Conservation (phyloP, 1,284 basidiomycete genomes). For the Ustilago bromivora region DNA sequence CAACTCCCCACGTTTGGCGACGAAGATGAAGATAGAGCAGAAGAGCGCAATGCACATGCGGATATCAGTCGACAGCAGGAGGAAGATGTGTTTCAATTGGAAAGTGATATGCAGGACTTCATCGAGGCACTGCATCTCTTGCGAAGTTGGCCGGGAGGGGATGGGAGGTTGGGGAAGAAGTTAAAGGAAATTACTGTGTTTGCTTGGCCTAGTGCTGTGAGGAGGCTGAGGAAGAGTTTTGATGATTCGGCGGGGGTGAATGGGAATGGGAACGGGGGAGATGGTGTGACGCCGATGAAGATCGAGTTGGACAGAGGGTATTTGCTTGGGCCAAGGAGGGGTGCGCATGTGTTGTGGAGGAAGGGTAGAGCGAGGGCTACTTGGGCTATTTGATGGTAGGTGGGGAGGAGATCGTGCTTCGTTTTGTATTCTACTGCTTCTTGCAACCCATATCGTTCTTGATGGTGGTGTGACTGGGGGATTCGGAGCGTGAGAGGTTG, state of each 20-base stretch:
- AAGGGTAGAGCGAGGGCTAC: slow-evolving; percentile 38
- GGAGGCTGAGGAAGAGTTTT: slow-evolving; percentile 23
- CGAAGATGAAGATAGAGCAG: background rate
- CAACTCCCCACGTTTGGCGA: slow-evolving; percentile 31
- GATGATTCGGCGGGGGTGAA: background rate
- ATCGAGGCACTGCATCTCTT: slow-evolving; percentile 36
- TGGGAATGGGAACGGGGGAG: background rate
- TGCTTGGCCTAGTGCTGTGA: slow-evolving; percentile 43
- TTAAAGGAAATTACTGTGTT: slow-evolving; percentile 37
- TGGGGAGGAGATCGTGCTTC: background rate
- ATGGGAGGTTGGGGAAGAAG: slow-evolving; percentile 21
- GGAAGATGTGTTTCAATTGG: slow-evolving; percentile 30
- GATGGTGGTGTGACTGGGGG: background rate
- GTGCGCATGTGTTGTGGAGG: slow-evolving; percentile 47
- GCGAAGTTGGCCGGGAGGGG: slow-evolving; percentile 31
- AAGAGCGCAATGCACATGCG: slow-evolving; percentile 19
- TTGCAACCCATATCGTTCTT: background rate
- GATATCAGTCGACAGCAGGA: slow-evolving; percentile 17
- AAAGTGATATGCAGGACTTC: slow-evolving; percentile 46
- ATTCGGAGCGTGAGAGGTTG: background rate
- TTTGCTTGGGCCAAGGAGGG: slow-evolving; percentile 42
- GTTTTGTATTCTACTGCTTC: slow-evolving; percentile 1
- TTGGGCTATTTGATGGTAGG: slow-evolving; percentile 24
- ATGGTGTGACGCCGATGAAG: slow-evolving; percentile 12
- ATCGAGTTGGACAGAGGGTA: slow-evolving; percentile 42